Base-by-base conservation (phyloP, 257 asterid species). In the Buddleja alternifolia region DNA sequence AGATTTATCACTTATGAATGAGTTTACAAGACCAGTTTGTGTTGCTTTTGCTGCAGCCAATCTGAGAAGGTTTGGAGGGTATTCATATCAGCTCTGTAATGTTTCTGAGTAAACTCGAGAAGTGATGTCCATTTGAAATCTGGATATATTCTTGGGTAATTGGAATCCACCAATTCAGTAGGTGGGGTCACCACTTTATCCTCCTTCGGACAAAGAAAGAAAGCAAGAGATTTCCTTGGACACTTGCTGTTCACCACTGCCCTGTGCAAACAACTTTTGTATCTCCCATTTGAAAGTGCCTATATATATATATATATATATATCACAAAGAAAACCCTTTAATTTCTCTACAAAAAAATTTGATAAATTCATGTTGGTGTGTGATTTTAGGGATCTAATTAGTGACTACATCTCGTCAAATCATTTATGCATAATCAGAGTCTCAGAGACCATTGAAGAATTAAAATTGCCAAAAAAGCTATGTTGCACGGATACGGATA, bases 141-240 rank as follows among this genome's bases (percentile, higher is more conserved):
- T 7, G 92, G 94, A 72, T 86, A 89, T 16, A 81, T 37, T 74
- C 95, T 79, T 15, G 90, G 96, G 71, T 81, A 63, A 56, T 82
- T 74, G 62, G 87, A 73, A 69, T 87, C 95, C 84, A 86, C 88
- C 80, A 89, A 73, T 78, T 86, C 90, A 41, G 47, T 45, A 55
- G 96, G 96, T 70, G 96, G 96, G 77, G 78, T 62, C 82, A 89
- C 96, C 82, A 85, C 84, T 85, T 78, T 89, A 72, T 86, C 90
- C 80, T 65, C 79, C 60, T 79, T 83, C 1, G 96, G 96, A 61
- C 96, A 89, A 9, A 89, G 85, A 69, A 89, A 89, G 76, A 89
- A 89, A 20, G 94, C 94, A 10, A 89, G 86, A 7, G 96, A 86
- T 71, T 89, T 89, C 75, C 96, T 84, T 25, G 94, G 92, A 78